Conservation (phyloP, 441 rosid genomes). For the Adansonia grandidieri region DNA sequence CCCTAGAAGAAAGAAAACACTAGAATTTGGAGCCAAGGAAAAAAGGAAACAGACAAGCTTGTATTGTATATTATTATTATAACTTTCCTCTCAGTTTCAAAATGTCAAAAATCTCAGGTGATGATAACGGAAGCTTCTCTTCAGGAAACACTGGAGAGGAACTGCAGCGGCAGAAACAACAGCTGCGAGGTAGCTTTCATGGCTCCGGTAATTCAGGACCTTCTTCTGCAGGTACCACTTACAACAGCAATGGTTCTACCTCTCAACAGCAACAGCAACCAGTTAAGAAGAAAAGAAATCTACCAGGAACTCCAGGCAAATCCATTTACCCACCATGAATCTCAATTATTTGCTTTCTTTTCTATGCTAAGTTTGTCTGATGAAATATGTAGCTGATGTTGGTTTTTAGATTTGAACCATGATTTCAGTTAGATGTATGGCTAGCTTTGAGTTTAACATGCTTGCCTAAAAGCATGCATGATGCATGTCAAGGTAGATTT, state of each 20-base stretch:
- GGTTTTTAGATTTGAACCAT: background rate
- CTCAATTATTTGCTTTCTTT: background rate
- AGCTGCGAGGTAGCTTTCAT: conserved; percentile 30
- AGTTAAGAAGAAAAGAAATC: conserved; percentile 66
- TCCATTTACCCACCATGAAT: conserved; percentile 13
- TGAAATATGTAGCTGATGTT: background rate
- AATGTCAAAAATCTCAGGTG: conserved; percentile 68
- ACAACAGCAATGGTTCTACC: conserved; percentile 42
- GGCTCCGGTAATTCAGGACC: conserved; percentile 21
- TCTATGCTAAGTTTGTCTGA: background rate
- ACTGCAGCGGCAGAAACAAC: conserved; percentile 44
- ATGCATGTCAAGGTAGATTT: conserved; percentile 10
- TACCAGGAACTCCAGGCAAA: conserved; percentile 80
- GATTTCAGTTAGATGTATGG: background rate
- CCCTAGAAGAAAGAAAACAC: conserved; percentile 27
- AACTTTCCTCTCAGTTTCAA: conserved; percentile 13
- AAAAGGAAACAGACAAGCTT: conserved; percentile 17
- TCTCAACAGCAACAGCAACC: conserved; percentile 43
- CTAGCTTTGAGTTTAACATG: background rate
- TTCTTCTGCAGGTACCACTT: conserved; percentile 19
- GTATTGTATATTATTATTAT: background rate
- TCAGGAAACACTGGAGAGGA: conserved; percentile 62
- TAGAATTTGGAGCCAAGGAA: conserved; percentile 22
- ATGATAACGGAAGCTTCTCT: conserved; percentile 71
- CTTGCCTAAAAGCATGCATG: background rate